phyloP scores from a whole-genome alignment of 257 asterid genomes.

The Solanum tacnaense region DNA sequence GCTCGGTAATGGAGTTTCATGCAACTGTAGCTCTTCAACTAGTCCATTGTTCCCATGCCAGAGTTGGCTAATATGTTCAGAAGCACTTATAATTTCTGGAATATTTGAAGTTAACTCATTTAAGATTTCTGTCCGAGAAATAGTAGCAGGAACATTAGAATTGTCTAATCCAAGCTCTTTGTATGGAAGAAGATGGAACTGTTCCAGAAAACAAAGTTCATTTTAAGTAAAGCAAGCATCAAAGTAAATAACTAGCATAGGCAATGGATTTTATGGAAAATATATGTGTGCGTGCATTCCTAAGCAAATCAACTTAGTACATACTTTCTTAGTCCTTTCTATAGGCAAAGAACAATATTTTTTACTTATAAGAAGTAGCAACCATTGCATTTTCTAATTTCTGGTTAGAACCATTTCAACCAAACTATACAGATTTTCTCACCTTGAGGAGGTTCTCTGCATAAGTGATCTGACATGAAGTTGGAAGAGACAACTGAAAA shows the following conservation, averaged over 20 bases:
- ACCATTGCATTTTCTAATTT: not conserved
- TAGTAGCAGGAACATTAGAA: conserved; percentile 40
- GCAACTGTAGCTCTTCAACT: conserved; percentile 55
- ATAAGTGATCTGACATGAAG: conserved; percentile 22
- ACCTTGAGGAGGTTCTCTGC: conserved; percentile 98
- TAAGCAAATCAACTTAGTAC: not conserved
- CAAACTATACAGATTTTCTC: not conserved
- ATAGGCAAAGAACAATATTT: not conserved
- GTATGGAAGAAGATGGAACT: conserved; percentile 70
- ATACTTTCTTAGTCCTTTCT: not conserved
- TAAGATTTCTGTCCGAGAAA: conserved; percentile 36
- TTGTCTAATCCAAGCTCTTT: conserved; percentile 73
- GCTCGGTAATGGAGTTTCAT: conserved; percentile 32
- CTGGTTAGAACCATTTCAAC: not conserved
- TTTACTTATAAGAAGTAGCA: not conserved
- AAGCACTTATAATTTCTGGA: not conserved
- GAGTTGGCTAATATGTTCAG: conserved; percentile 21
- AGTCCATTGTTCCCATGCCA: conserved; percentile 22
- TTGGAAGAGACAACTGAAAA: conserved; percentile 37
- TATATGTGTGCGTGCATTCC: not conserved
- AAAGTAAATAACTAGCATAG: not conserved
- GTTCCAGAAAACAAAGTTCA: conserved; percentile 4
- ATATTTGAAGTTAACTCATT: not conserved
- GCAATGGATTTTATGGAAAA: not conserved
- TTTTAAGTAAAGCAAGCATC: not conserved